A percentile compares a stretch with the other conserved stretches of the same genome.
Evolutionary conservation across 306 rosid species (phyloP).

Genomic region (Dryas octopetala): DNA sequence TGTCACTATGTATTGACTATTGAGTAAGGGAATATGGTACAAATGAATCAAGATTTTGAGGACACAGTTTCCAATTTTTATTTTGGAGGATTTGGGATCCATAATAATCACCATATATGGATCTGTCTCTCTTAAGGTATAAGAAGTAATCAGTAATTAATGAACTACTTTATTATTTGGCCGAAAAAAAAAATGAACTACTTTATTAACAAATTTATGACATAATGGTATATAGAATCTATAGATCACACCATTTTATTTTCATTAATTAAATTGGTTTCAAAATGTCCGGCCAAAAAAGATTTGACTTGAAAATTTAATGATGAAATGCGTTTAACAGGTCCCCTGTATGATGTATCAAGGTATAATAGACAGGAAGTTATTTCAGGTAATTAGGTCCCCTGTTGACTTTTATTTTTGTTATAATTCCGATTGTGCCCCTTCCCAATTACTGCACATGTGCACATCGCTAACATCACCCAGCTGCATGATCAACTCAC

Average conservation of each 20-base stretch:
- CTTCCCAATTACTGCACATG: too few species aligned
- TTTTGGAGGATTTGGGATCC: too few species aligned
- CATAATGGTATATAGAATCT: too few species aligned
- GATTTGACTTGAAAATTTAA: too few species aligned
- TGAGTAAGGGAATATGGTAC: background rate
- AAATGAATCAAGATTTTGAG: background rate
- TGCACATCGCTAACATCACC: too few species aligned
- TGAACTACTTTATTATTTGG: too few species aligned
- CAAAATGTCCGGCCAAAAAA: background rate
- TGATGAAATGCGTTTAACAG: background rate
- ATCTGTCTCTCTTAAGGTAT: background rate
- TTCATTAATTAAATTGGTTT: background rate
- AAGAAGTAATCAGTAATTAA: background rate
- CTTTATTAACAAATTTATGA: too few species aligned
- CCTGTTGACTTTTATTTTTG: too few species aligned
- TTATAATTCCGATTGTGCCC: too few species aligned
- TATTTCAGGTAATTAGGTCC: constrained; percentile 5
- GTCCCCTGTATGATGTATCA: background rate
- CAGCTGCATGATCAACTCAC: too few species aligned
- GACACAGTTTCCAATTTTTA: background rate
- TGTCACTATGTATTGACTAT: background rate
- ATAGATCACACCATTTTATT: background rate
- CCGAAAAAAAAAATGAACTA: background rate
- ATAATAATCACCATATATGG: background rate
- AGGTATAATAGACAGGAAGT: background rate